Conservation (phyloP, 345 rosid genomes). For the Excoecaria agallocha region DNA sequence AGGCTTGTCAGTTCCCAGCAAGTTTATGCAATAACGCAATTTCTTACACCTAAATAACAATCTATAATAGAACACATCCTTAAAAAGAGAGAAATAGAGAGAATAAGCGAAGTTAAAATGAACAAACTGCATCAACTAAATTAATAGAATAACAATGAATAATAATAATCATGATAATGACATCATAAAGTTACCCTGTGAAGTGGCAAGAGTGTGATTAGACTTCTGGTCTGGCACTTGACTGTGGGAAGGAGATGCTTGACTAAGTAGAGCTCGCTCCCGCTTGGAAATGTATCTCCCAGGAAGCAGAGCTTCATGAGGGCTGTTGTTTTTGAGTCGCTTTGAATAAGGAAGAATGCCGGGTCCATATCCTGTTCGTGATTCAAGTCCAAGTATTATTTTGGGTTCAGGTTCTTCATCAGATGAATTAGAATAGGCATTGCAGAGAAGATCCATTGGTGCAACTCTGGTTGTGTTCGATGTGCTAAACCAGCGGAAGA, state of each 20-base stretch:
- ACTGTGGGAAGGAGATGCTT: not conserved
- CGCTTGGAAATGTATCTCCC: constrained; percentile 75
- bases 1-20: too few species aligned
- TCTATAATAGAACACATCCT: not conserved
- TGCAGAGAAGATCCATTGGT: constrained; percentile 54
- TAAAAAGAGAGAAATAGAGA: not conserved
- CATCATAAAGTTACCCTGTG: constrained; percentile 36
- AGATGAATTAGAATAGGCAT: constrained; percentile 42
- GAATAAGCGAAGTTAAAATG: not conserved
- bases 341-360: constrained; percentile 7
- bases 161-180: not conserved
- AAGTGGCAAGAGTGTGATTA: constrained; percentile 6
- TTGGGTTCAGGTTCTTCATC: constrained; percentile 42
- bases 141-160: not conserved
- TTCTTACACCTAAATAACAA: not conserved
- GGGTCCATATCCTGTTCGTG: not conserved
- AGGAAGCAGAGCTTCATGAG: constrained; percentile 41
- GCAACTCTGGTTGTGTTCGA: not conserved
- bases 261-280: constrained; percentile 47
- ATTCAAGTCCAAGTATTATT: not conserved
- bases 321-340: constrained; percentile 3
- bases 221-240: constrained; percentile 13
- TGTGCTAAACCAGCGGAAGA: too few species aligned
- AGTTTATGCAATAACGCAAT: not conserved
- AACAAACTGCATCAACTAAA: not conserved